Base-by-base conservation (phyloP, 148 eudicot species). In the Rhododendron vialii region DNA sequence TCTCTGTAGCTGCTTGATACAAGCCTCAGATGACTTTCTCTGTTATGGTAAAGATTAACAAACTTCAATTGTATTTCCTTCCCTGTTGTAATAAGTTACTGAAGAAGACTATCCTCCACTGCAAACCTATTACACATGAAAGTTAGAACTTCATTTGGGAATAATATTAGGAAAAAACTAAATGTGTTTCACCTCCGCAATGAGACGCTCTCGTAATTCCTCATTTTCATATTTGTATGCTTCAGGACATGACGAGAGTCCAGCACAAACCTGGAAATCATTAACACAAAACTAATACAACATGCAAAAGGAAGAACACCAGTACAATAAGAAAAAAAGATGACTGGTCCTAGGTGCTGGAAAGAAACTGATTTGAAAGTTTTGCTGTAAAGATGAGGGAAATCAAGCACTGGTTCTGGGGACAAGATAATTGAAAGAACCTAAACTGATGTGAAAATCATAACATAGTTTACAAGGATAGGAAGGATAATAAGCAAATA, bases 151-250 rank as follows among this genome's bases (percentile, higher is more conserved):
- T 33, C 38, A 33, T 45, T 13, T 78, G 10, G 71, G 30, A n/a
- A 63, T 8, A 18, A 67, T 71, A 57, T 74, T 28, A 71, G 33
- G 55, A 88, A 53, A 71, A n/a, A 35, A 28, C 17, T 43, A 22
- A 9, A 38, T 71, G 43, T 13, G 45, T 28, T 67, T 90, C 90
- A 95, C 99, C 97, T 97, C 99, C 80, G 98, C 93, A 41, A 88
- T 69, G 28, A 97, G 96, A 90, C 94, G 96, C 91, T 95, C 98
- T 88, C 93, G 96, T 82, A 97, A 90, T 89, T 95, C 96, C 83
- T 96, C 95, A 92, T 93, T 94, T 90, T 97, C 99, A 86, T 91
- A 93, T 88, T 95, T 93, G 91, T 93, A 95, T 87, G 94, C 98
- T 88, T 97, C 96, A 84, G 94, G 95, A 86, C 96, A 98, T 51